Evolutionary conservation across 495 filamentous ascomycete genomes (phyloP).

Genomic region (Entonaema liquescens): DNA sequence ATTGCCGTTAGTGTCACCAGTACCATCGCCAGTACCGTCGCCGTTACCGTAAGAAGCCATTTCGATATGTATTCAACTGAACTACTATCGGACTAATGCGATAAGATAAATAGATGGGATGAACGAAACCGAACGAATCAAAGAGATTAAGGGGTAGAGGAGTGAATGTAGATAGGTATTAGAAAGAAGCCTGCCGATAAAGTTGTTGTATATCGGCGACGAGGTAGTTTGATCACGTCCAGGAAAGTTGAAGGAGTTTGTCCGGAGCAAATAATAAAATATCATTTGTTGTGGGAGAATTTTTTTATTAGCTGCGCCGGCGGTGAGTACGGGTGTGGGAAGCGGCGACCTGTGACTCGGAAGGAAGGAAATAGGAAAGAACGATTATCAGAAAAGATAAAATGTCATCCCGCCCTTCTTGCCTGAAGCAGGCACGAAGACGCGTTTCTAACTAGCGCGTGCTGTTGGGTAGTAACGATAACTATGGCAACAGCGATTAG

Average conservation of each 20-base stretch:
- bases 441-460: neutral
- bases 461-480: neutral
- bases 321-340: neutral
- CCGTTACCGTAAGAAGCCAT: neutral
- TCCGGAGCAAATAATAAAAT: neutral
- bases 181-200: too few relatives aligned
- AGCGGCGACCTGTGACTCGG: neutral
- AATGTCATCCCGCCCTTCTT: neutral
- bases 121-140: neutral
- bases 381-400: neutral
- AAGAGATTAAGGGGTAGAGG: neutral
- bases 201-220: too few relatives aligned
- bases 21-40: too few relatives aligned
- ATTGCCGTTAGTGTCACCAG: too few relatives aligned
- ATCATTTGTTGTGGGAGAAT: neutral
- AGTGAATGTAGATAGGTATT: neutral
- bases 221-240: neutral
- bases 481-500: neutral
- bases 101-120: neutral
- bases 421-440: neutral
- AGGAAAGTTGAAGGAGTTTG: neutral
- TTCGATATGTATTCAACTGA: neutral
- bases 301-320: neutral
- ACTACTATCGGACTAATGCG: neutral
- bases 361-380: neutral